phyloP scores from a whole-genome alignment of 2,329 filamentous ascomycete species.

The Arthrobotrys conoides region DNA sequence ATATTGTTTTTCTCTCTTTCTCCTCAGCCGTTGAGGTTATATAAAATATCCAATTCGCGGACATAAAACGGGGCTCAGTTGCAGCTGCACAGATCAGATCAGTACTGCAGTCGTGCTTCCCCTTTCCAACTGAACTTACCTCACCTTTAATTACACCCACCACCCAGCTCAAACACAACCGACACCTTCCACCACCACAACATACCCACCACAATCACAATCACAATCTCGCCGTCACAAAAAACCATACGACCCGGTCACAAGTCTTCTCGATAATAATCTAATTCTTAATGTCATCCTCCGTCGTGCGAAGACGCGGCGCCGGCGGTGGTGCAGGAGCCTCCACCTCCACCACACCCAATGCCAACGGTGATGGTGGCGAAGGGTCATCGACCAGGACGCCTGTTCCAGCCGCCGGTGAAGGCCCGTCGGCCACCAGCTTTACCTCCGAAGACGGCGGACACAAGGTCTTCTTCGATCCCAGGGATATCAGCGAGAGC shows the following conservation, averaged over 20 bases:
- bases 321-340: slow-evolving; percentile 75
- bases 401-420: slow-evolving; percentile 71
- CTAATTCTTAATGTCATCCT: slow-evolving; percentile 54
- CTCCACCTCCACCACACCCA: slow-evolving; percentile 76
- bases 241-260: background rate
- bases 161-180: slow-evolving; percentile 14
- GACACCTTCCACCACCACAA: slow-evolving; percentile 11
- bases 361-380: slow-evolving; percentile 77
- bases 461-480: slow-evolving; percentile 79
- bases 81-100: background rate
- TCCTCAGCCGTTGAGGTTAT: background rate
- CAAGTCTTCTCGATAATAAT: slow-evolving; percentile 22
- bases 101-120: slow-evolving; percentile 5
- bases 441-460: slow-evolving; percentile 88
- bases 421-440: slow-evolving; percentile 77
- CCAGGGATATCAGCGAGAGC: slow-evolving; percentile 95
- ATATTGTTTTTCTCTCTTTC: background rate
- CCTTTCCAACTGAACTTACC: slow-evolving; percentile 26
- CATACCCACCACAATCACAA: slow-evolving; percentile 9
- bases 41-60: slow-evolving; percentile 1
- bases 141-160: slow-evolving; percentile 25
- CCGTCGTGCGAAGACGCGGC: slow-evolving; percentile 69
- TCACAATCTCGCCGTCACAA: background rate
- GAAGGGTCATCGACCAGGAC: slow-evolving; percentile 74
- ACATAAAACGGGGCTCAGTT: background rate